Percentiles rank a stretch among this genome's conserved stretches.
Evolutionary conservation across 2,329 filamentous ascomycete species (phyloP).

Genomic region (Penicillium sclerotigenum): DNA sequence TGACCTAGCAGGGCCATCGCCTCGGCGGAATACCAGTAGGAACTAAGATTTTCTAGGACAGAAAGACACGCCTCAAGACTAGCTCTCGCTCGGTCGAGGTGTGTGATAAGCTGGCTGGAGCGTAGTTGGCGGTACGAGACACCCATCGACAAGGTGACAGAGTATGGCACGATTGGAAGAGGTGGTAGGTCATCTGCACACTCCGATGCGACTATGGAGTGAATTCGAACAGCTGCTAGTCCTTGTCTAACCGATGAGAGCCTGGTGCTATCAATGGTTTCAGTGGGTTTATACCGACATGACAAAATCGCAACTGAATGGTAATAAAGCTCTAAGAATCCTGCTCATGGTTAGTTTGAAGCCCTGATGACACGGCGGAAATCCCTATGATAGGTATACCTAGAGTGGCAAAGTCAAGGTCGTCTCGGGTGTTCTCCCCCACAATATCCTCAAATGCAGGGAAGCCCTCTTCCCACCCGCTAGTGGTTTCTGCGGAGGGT

Average conservation of each 20-base stretch:
- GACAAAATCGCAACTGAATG: conserved; percentile 57
- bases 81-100: conserved; percentile 35
- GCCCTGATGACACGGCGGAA: background rate
- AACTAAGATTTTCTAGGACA: conserved; percentile 35
- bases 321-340: conserved; percentile 55
- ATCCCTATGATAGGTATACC: conserved; percentile 16
- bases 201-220: conserved; percentile 50
- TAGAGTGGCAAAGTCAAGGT: conserved; percentile 31
- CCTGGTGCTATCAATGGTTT: conserved; percentile 45
- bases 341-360: conserved; percentile 25
- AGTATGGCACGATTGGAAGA: conserved; percentile 55
- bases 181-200: conserved; percentile 48
- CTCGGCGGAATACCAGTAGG: conserved; percentile 42
- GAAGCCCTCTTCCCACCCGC: conserved; percentile 41
- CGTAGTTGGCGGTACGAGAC: conserved; percentile 58
- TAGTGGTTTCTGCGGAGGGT: conserved; percentile 32
- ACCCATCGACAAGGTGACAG: conserved; percentile 53
- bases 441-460: conserved; percentile 38
- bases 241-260: conserved; percentile 54
- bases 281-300: conserved; percentile 45
- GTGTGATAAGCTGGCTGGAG: conserved; percentile 47
- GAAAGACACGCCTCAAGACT: conserved; percentile 38
- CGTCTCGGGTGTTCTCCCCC: conserved; percentile 23
- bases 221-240: conserved; percentile 55
- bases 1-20: conserved; percentile 42